Conservation (phyloP, 306 rosid species). For the Senna siamea region DNA sequence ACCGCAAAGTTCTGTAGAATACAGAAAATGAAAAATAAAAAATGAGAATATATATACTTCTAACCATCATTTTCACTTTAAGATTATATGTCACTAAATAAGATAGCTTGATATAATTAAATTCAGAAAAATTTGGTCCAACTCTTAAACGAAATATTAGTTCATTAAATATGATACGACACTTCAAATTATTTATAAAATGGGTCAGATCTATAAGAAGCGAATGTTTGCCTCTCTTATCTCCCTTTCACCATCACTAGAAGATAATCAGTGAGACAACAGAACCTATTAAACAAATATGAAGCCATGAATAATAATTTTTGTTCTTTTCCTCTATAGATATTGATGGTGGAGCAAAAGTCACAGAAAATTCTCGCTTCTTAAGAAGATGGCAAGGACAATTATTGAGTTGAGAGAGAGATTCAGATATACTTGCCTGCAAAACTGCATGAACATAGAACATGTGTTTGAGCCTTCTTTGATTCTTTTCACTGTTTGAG, state of each 20-base stretch:
- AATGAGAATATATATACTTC: not conserved
- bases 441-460: constrained; percentile 73
- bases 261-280: constrained; percentile 43
- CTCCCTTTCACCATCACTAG: constrained; percentile 48
- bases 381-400: not conserved
- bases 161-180: too few species aligned
- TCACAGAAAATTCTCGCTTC: not conserved
- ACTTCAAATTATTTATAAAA: not conserved
- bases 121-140: too few species aligned
- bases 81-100: too few species aligned
- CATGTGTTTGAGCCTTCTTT: constrained; percentile 60
- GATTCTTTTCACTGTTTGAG: constrained; percentile 59
- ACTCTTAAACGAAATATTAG: too few species aligned
- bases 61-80: constrained; percentile 18
- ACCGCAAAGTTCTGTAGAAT: constrained; percentile 64
- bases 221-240: constrained; percentile 26
- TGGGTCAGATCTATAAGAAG: too few species aligned
- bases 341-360: constrained; percentile 32
- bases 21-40: not conserved
- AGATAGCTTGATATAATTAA: too few species aligned
- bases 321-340: constrained; percentile 19
- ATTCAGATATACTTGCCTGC: constrained; percentile 81
- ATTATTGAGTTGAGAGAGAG: too few species aligned
- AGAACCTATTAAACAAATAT: not conserved
- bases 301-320: not conserved